These are phyloP conservation scores for Citrullus colocynthis DNA, from an alignment of 306 rosid species.

Conservation along the genomic window DNA sequence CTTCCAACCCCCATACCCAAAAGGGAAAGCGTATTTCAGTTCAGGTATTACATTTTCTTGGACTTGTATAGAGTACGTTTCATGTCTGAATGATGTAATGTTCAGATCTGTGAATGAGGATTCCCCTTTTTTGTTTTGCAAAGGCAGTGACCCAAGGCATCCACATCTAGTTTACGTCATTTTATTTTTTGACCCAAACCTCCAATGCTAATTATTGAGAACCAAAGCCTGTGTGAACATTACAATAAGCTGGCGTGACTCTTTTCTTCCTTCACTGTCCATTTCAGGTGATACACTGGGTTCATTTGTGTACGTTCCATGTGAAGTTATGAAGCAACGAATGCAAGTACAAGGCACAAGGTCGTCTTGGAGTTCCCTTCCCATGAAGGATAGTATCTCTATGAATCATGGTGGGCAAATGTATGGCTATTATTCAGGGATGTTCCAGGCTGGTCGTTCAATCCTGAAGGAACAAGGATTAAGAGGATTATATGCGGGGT, in stretches of 20 bases:
- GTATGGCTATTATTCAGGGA: slow-evolving; percentile 72
- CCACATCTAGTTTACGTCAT: background rate
- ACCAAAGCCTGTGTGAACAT: background rate
- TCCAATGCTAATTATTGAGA: background rate
- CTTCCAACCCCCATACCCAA: background rate
- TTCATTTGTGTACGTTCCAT: slow-evolving; percentile 89
- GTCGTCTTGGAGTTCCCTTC: slow-evolving; percentile 51
- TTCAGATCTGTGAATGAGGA: background rate
- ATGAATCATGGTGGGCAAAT: slow-evolving; percentile 38
- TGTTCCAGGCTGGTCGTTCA: slow-evolving; percentile 71
- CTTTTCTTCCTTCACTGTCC: slow-evolving; percentile 3
- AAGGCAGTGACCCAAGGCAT: background rate
- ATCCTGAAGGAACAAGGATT: slow-evolving; percentile 71
- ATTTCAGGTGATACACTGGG: slow-evolving; percentile 86
- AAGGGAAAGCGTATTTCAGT: background rate
- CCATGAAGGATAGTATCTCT: slow-evolving; percentile 31
- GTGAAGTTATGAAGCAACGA: slow-evolving; percentile 86
- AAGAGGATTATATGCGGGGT: slow-evolving; percentile 90
- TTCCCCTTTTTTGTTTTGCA: background rate
- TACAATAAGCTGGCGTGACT: background rate
- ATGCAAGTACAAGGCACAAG: slow-evolving; percentile 90
- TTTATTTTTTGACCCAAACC: background rate
- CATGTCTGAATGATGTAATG: background rate
- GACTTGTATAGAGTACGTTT: background rate
- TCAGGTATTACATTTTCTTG: background rate